These are phyloP conservation scores for Phalaenopsis aphrodite DNA, from an alignment of 106 monocot species.

Conservation along the genomic window DNA sequence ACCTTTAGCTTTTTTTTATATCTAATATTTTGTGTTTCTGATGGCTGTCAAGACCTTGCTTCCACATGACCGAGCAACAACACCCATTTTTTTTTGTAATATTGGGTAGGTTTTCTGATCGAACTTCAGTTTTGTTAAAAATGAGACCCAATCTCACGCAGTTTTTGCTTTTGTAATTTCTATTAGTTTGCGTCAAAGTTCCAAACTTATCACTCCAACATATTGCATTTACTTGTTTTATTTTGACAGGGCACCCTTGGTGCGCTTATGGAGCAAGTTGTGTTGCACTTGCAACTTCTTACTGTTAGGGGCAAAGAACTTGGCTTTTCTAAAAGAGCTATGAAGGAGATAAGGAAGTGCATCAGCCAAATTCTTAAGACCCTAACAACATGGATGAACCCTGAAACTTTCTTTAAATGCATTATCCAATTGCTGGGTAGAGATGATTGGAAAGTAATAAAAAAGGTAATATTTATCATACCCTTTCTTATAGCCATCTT, in stretches of 20 bases:
- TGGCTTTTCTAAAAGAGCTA: constrained; percentile 10
- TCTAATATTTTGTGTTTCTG: no score
- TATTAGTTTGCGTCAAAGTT: background rate
- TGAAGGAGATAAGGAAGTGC: constrained; percentile 35
- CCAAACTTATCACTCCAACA: background rate
- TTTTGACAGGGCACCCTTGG: constrained; percentile 51
- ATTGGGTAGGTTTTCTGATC: background rate
- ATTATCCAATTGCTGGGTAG: constrained; percentile 42
- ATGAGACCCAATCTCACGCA: background rate
- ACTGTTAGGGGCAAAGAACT: constrained; percentile 30
- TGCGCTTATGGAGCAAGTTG: constrained; percentile 64
- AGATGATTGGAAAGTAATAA: constrained; percentile 44
- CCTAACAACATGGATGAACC: constrained; percentile 45
- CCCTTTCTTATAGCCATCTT: background rate
- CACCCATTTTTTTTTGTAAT: no score
- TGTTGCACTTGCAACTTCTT: constrained; percentile 38
- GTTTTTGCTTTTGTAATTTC: background rate
- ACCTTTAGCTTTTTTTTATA: no score
- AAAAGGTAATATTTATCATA: constrained; percentile 40
- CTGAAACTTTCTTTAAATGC: constrained; percentile 57
- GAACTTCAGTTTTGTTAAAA: background rate
- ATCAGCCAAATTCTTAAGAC: constrained; percentile 32
- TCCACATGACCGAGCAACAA: no score
- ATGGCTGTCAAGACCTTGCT: no score
- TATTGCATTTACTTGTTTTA: background rate